Evolutionary conservation across 495 filamentous ascomycete species (phyloP).

Genomic region (Podospora anserina): DNA sequence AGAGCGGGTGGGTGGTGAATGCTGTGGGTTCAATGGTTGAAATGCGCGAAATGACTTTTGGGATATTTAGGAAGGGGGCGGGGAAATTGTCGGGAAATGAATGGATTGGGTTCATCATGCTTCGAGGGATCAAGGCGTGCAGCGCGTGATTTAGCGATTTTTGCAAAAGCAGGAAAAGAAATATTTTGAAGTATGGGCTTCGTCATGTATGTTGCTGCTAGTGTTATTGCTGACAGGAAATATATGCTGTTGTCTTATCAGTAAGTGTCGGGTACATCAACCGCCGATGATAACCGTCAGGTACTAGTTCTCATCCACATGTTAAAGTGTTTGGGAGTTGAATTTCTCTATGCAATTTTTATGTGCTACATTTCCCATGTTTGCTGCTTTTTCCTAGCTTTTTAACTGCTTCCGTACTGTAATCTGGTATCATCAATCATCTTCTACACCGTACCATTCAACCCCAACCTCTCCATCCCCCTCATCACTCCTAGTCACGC

Average conservation of each 20-base stretch:
- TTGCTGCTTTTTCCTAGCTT: not conserved
- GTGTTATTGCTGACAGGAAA: not conserved
- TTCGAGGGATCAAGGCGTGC: not conserved
- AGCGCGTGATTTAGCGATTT: not conserved
- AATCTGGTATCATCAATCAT: not conserved
- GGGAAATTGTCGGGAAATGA: not conserved
- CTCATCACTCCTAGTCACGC: constrained; percentile 2
- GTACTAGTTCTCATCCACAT: not conserved
- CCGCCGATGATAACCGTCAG: not conserved
- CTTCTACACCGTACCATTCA: not conserved
- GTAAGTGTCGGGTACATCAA: not conserved
- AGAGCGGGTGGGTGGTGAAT: not conserved
- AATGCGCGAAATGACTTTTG: not conserved
- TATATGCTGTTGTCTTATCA: not conserved
- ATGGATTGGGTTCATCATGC: not conserved
- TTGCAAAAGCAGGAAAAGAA: not conserved
- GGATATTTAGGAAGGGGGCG: not conserved
- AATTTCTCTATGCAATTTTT: not conserved
- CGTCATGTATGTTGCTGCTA: not conserved
- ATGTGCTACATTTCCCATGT: not conserved
- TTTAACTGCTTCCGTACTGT: not conserved
- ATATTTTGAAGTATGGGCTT: not conserved
- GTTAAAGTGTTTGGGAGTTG: too few relatives aligned
- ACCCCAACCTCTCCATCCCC: not conserved
- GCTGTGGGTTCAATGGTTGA: not conserved